Evolutionary conservation across 2,329 filamentous ascomycete species (phyloP).

Genomic region (Blastomyces parvus): DNA sequence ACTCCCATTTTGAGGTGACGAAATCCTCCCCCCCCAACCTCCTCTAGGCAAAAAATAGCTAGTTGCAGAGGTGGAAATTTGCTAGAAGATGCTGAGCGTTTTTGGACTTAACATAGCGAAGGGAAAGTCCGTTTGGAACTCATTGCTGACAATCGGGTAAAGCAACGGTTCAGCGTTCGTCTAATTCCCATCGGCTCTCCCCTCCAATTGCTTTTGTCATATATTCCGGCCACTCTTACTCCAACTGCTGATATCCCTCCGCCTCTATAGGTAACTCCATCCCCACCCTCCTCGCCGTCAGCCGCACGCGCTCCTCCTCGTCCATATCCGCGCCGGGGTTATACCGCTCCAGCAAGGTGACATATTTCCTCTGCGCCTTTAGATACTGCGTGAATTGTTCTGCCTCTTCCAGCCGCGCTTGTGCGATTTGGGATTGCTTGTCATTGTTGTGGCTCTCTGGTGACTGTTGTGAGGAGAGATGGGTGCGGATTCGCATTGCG

Average conservation of each 20-base stretch:
- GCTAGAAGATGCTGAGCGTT: neutral
- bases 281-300: slow-evolving; percentile 79
- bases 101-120: neutral
- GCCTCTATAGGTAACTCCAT: slow-evolving; percentile 72
- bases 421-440: slow-evolving; percentile 22
- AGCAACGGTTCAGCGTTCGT: neutral
- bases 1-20: neutral
- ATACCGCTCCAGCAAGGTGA: slow-evolving; percentile 75
- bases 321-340: slow-evolving; percentile 87
- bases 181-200: neutral
- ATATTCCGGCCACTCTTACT: neutral
- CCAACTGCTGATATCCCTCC: slow-evolving; percentile 1
- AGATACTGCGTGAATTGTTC: slow-evolving; percentile 74
- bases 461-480: slow-evolving; percentile 42
- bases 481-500: slow-evolving; percentile 57
- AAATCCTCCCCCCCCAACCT: neutral
- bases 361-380: slow-evolving; percentile 75
- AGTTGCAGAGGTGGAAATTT: neutral
- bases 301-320: slow-evolving; percentile 68
- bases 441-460: slow-evolving; percentile 22
- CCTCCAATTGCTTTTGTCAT: neutral
- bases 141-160: neutral
- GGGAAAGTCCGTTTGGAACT: neutral
- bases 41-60: no score
- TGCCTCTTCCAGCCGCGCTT: slow-evolving; percentile 44